Evolutionary conservation across 169 alveolate genomes (phyloP), one percentile per base, ranked within the genome.

Genomic region (Blepharisma undulans): DNA sequence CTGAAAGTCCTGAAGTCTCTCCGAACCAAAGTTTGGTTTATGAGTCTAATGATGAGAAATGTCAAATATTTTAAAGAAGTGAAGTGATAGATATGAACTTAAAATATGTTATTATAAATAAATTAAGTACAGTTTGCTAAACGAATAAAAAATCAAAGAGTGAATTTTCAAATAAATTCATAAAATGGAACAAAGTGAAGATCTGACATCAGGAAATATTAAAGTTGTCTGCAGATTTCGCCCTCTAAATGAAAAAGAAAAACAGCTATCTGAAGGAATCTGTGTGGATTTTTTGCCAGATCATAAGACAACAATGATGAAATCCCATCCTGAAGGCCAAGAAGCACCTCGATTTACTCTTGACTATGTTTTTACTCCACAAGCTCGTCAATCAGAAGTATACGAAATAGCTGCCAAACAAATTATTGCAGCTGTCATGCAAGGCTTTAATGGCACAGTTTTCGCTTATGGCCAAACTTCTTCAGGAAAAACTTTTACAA

Each of bases 401-500:
- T 97, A 94, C 79, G 92, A 95, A 34, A 88, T 92, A 27, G 94
- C 96, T 18, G 97, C 96, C 0, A 89, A 95, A 72, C 97, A 97
- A 19, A 95, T 96, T 87, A 92, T 97, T n/a, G 97, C 96, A 76
- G 89, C 95, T 98, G 66, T 48, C 14, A 48, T 48, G 66, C 66
- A 48, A 48, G 66, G 66, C 1, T 48, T 48, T 48, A 48, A 48
- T 48, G 66, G 66, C 12, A 48, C 66, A 48, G 66, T 48, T 18
- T 48, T 48, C 66, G 66, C 66, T 30, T 97, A 97, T 93, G 99
- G 99, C 0, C 98, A 96, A 89, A 96, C 98, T 2, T 92, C 97
- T 1, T 91, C 97, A 33, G 99, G 99, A 7, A 97, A 97, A 86
- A 97, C 98, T 25, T 94, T 90, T 92, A 97, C 98, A 60, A 96